These are phyloP conservation scores for Monosporascus cannonballus DNA, from an alignment of 2,329 filamentous ascomycete species.

Conservation along the genomic window DNA sequence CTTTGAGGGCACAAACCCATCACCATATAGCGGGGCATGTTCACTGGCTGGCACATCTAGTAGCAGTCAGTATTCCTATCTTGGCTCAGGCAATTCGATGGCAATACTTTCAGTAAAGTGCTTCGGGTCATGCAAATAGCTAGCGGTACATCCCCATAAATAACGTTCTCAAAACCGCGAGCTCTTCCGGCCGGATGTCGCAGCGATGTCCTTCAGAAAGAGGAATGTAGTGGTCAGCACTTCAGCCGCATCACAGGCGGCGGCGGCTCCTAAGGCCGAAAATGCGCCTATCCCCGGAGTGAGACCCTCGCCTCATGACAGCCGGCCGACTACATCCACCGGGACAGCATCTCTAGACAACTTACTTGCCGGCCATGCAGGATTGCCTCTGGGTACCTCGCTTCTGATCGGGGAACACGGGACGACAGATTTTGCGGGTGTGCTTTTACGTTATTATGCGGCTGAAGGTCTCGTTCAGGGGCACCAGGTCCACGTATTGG, in stretches of 20 bases:
- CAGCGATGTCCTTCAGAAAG: conserved; percentile 52
- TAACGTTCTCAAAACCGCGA: background rate
- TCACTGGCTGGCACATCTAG: background rate
- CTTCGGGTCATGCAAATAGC: background rate
- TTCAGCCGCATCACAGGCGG: conserved; percentile 22
- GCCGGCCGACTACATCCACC: conserved; percentile 82
- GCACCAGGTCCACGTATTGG: conserved; percentile 81
- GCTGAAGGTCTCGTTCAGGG: conserved; percentile 90
- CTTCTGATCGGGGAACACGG: conserved; percentile 82
- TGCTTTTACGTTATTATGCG: conserved; percentile 80
- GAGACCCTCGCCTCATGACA: conserved; percentile 83
- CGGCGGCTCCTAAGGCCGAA: conserved; percentile 28
- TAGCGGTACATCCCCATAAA: background rate
- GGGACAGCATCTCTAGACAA: conserved; percentile 81
- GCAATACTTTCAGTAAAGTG: background rate
- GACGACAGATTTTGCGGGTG: conserved; percentile 88
- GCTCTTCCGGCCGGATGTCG: background rate
- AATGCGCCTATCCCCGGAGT: conserved; percentile 43
- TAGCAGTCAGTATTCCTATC: background rate
- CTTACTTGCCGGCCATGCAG: conserved; percentile 79
- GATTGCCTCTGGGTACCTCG: conserved; percentile 74
- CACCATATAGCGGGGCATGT: background rate
- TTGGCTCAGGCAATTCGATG: background rate
- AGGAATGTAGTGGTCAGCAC: conserved; percentile 47
- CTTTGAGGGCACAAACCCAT: background rate